Conservation (phyloP, 257 asterid genomes). For the Echium plantagineum region DNA sequence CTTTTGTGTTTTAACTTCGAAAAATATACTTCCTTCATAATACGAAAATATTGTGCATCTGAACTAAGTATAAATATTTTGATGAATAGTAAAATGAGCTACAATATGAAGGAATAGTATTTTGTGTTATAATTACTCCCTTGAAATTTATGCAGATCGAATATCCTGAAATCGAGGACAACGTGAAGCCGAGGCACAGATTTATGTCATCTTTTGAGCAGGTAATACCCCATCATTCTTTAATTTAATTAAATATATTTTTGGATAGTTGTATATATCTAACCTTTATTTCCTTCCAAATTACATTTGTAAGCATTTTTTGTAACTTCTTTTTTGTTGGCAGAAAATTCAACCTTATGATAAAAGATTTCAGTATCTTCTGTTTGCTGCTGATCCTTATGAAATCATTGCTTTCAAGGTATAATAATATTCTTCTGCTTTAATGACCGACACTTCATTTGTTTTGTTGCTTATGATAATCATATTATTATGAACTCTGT, state of each 20-base stretch:
- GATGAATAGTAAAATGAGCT: too few relatives aligned
- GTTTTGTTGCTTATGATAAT: neutral
- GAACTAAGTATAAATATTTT: too few relatives aligned
- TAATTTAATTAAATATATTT: neutral
- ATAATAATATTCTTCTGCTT: constrained; percentile 1
- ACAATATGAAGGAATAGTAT: too few relatives aligned
- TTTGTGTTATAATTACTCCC: neutral
- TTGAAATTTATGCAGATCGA: constrained; percentile 53
- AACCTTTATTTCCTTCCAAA: neutral
- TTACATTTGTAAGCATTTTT: neutral
- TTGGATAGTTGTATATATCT: neutral
- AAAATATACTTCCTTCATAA: too few relatives aligned
- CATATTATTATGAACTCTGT: neutral
- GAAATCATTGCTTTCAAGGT: constrained; percentile 91
- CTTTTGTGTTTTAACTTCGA: too few relatives aligned
- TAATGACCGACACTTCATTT: neutral
- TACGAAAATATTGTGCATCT: too few relatives aligned
- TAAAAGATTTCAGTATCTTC: constrained; percentile 75
- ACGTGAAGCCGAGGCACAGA: constrained; percentile 90
- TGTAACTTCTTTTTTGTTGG: constrained; percentile 2
- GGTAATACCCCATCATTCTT: constrained; percentile 26
- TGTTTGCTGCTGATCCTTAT: constrained; percentile 96
- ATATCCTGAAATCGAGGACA: constrained; percentile 97
- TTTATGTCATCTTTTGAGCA: constrained; percentile 99
- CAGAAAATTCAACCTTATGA: constrained; percentile 82